Percentiles rank a stretch among this genome's conserved stretches.
These are phyloP conservation scores for Aspergillus sparsus DNA, from an alignment of 495 filamentous ascomycete genomes.

Conservation along the genomic window DNA sequence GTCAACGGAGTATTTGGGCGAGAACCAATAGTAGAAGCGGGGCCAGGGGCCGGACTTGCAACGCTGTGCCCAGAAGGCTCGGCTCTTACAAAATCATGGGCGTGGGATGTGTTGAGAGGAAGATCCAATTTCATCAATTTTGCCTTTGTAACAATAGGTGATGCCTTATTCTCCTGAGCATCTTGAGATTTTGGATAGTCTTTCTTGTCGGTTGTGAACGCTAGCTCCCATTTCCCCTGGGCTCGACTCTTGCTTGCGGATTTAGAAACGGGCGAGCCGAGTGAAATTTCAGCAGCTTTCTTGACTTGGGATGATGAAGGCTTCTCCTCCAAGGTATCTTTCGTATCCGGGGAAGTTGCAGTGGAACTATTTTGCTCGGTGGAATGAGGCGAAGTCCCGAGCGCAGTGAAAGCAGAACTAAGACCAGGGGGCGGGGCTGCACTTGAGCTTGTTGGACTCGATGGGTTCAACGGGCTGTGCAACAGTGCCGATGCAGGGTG, in stretches of 20 bases:
- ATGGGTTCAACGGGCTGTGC: conserved; percentile 37
- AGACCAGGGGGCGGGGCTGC: conserved; percentile 39
- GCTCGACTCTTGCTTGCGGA: conserved; percentile 36
- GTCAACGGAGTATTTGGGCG: conserved; percentile 45
- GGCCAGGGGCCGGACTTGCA: conserved; percentile 22
- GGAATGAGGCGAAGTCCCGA: conserved; percentile 34
- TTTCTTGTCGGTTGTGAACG: conserved; percentile 28
- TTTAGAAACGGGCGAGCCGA: conserved; percentile 47
- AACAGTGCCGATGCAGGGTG: conserved; percentile 49
- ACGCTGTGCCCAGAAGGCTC: conserved; percentile 27
- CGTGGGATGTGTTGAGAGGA: conserved; percentile 24
- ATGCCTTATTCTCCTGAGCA: conserved; percentile 18
- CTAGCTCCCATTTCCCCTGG: conserved; percentile 29
- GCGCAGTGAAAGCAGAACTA: conserved; percentile 26
- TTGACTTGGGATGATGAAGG: conserved; percentile 30
- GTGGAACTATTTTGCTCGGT: conserved; percentile 27
- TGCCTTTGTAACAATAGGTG: conserved; percentile 21
- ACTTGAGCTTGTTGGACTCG: conserved; percentile 38
- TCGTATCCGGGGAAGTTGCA: conserved; percentile 23
- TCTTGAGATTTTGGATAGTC: conserved; percentile 16
- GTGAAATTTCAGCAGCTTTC: conserved; percentile 43
- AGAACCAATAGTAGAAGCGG: conserved; percentile 30
- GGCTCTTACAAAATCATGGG: conserved; percentile 27
- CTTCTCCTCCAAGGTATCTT: conserved; percentile 23
- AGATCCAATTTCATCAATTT: conserved; percentile 40